Percentiles rank a stretch among this genome's conserved stretches.
These are phyloP conservation scores for Dichotomopilus funicola DNA, from an alignment of 2,329 filamentous ascomycete genomes.

Conservation along the genomic window DNA sequence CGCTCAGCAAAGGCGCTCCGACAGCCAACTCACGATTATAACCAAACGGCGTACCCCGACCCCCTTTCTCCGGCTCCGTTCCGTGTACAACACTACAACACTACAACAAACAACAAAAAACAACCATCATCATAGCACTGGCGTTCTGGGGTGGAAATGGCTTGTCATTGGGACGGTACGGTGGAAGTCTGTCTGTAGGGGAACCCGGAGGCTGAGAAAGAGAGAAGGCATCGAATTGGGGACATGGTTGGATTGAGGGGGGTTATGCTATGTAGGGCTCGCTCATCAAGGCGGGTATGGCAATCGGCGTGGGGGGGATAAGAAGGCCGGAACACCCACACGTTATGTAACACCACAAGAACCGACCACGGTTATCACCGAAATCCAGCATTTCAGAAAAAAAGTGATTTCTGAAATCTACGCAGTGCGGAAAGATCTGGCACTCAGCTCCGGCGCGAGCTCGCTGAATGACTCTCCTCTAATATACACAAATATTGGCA, in stretches of 20 bases:
- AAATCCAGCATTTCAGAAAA: too few relatives aligned
- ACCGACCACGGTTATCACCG: too few relatives aligned
- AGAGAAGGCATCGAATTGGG: not conserved
- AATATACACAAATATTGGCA: constrained; percentile 6
- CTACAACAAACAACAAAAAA: constrained; percentile 16
- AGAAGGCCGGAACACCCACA: not conserved
- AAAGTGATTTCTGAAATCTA: too few relatives aligned
- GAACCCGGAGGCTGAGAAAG: not conserved
- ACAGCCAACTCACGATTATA: constrained; percentile 25
- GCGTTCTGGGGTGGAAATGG: constrained; percentile 14
- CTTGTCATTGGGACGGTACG: constrained; percentile 7
- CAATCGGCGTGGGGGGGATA: not conserved
- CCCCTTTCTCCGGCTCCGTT: not conserved
- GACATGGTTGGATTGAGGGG: too few relatives aligned
- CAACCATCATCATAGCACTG: constrained; percentile 18
- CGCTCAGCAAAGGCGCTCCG: too few relatives aligned
- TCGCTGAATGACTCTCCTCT: constrained; percentile 8
- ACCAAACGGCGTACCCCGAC: not conserved
- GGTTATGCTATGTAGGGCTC: too few relatives aligned
- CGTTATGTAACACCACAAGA: too few relatives aligned
- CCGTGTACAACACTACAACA: not conserved
- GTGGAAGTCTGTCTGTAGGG: not conserved
- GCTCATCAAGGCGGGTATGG: too few relatives aligned
- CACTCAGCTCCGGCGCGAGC: not conserved
- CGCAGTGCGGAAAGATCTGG: not conserved